phyloP scores from a whole-genome alignment of 2,329 filamentous ascomycete species.

The Clarireedia monteithiana region DNA sequence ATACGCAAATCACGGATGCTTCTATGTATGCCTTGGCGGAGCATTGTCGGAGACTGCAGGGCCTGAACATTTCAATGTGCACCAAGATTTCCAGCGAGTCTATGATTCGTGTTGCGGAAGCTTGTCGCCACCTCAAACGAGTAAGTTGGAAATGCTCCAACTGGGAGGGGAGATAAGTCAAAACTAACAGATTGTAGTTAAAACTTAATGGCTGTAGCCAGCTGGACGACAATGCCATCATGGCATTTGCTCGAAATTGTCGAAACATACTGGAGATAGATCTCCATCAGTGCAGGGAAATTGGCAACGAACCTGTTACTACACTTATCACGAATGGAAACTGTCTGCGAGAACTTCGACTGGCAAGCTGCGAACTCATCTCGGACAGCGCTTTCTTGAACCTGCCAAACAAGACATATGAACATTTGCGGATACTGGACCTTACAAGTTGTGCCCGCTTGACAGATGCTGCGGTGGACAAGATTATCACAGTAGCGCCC shows the following conservation, averaged over 20 bases:
- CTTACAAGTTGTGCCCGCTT: conserved; percentile 81
- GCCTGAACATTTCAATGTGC: conserved; percentile 87
- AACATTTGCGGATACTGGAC: conserved; percentile 87
- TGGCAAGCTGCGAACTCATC: conserved; percentile 78
- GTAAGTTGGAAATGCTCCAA: conserved; percentile 40
- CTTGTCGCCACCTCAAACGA: conserved; percentile 78
- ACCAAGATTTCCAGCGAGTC: conserved; percentile 79
- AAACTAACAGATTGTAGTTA: conserved; percentile 44
- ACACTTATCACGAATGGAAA: conserved; percentile 70
- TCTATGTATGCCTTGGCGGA: conserved; percentile 72
- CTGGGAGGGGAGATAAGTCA: background rate
- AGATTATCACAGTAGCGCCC: conserved; percentile 79
- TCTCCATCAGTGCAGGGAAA: conserved; percentile 72
- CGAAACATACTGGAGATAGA: conserved; percentile 95
- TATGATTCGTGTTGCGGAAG: conserved; percentile 70
- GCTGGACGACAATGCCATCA: conserved; percentile 71
- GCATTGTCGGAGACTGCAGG: conserved; percentile 79
- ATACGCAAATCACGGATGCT: conserved; percentile 71
- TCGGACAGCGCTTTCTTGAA: conserved; percentile 82
- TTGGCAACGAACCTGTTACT: conserved; percentile 79
- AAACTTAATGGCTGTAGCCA: conserved; percentile 93
- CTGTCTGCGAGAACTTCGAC: conserved; percentile 80
- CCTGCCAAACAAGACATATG: conserved; percentile 65
- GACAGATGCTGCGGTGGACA: conserved; percentile 79
- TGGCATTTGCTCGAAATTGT: conserved; percentile 81